A percentile compares a stretch with the other conserved stretches of the same genome.
Conservation (phyloP, 2,329 filamentous ascomycete species). For the Talaromyces sp. region DNA sequence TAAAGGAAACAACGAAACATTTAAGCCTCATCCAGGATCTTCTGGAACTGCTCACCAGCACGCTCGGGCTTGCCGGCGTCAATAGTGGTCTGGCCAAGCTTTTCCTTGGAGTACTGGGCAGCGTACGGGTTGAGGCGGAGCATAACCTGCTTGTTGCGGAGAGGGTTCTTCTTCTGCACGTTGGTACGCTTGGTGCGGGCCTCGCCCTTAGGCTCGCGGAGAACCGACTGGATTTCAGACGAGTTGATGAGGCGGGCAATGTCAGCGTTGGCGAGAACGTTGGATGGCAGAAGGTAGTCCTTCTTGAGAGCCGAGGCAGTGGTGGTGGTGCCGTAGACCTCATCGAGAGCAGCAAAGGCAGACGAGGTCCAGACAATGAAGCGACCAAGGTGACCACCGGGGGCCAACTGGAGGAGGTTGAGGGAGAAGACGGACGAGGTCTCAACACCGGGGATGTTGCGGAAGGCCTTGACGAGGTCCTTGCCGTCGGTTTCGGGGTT, state of each 20-base stretch:
- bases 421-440: constrained; percentile 87
- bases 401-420: constrained; percentile 98
- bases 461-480: constrained; percentile 89
- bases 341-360: constrained; percentile 93
- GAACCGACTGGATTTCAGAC: constrained; percentile 93
- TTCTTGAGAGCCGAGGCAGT: constrained; percentile 90
- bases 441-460: constrained; percentile 98
- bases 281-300: constrained; percentile 94
- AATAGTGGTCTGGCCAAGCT: constrained; percentile 67
- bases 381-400: constrained; percentile 96
- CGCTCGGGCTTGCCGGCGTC: constrained; percentile 57
- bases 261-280: constrained; percentile 90
- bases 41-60: constrained; percentile 49
- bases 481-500: constrained; percentile 92
- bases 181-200: constrained; percentile 81
- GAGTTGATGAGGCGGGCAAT: constrained; percentile 98
- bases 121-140: constrained; percentile 99
- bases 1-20: constrained; percentile 13
- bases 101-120: constrained; percentile 79
- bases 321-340: constrained; percentile 93
- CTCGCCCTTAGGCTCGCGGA: constrained; percentile 85
- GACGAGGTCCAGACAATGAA: constrained; percentile 99
- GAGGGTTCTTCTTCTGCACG: constrained; percentile 99
- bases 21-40: constrained; percentile 50
- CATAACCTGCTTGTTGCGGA: constrained; percentile 97